Base-by-base conservation (phyloP, 129 eudicot species). In the Lactuca sativa region DNA sequence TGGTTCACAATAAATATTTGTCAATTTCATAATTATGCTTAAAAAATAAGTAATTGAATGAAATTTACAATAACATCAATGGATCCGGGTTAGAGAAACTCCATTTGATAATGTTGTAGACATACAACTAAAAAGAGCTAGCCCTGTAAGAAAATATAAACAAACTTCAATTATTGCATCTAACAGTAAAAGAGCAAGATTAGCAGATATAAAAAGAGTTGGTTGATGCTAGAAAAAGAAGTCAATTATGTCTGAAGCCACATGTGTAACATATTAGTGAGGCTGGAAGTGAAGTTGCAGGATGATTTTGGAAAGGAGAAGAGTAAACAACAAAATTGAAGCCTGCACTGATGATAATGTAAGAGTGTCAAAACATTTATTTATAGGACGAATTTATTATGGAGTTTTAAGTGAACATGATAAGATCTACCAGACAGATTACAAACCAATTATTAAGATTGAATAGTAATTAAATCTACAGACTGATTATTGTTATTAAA, bases 91-190 rank as follows among this genome's bases (percentile, higher is more conserved):
- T 18, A 91, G 82, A 69, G 97, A 85, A 65, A 91, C 93, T 77
- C 93, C 97, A 80, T 96, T 91, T 49, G 96, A 88, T 82, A 91
- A 82, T 49, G 97, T 86, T 49, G 97, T 91, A n/a, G 97, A 96
- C 97, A 91, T 88, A 84, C 97, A 88, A 71, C 80, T 60, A 75
- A 88, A 91, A 69, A 91, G 84, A 59, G 93, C 97, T 63, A 91
- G 81, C 65, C 97, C 96, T 91, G 78, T 17, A 61, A 59, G 15
- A 60, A 61, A 67, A 21, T 16, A 68, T n/a, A 61, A 74, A 43
- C 32, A 17, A 38, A 8, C 38, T 6, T 59, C 73, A 37, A 43
- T 44, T 7, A 44, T 44, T 44, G 51, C 51, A 44, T 44, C 51
- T 44, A 2, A 33, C 4, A 44, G 51, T 44, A 44, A 44, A 44